Evolutionary conservation across 2,329 filamentous ascomycete species (phyloP).

Genomic region (Epichloe amarillans): DNA sequence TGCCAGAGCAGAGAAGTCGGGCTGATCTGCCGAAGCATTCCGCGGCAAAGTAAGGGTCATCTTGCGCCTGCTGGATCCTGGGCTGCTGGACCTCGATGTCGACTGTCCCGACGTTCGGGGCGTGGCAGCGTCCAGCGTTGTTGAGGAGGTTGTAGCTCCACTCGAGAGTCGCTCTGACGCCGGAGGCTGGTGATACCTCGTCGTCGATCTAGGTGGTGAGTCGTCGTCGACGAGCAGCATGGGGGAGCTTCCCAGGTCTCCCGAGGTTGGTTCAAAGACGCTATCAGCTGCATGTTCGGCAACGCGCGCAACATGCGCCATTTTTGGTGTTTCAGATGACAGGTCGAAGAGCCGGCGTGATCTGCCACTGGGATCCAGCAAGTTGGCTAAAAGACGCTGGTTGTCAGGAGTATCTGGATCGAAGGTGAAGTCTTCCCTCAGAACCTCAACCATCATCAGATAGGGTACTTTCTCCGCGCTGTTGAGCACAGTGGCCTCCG

Average conservation of each 20-base stretch:
- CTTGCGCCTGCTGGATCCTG: conserved; percentile 40
- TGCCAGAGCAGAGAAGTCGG: conserved; percentile 69
- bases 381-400: conserved; percentile 44
- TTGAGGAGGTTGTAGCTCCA: conserved; percentile 46
- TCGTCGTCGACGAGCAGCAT: conserved; percentile 48
- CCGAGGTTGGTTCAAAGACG: conserved; percentile 70
- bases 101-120: conserved; percentile 58
- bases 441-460: conserved; percentile 70
- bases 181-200: conserved; percentile 17
- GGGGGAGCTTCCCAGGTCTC: conserved; percentile 63
- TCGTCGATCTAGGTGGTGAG: conserved; percentile 15
- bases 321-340: conserved; percentile 49
- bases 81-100: conserved; percentile 55
- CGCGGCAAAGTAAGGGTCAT: conserved; percentile 45
- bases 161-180: conserved; percentile 44
- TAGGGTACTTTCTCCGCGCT: conserved; percentile 81
- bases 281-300: conserved; percentile 47
- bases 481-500: conserved; percentile 73
- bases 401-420: conserved; percentile 65
- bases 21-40: conserved; percentile 49
- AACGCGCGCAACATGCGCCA: conserved; percentile 25
- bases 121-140: conserved; percentile 46
- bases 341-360: conserved; percentile 54
- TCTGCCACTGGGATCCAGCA: conserved; percentile 43
- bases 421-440: conserved; percentile 73